Conservation (phyloP, 305 asterid species). For the Rubia balearica region DNA sequence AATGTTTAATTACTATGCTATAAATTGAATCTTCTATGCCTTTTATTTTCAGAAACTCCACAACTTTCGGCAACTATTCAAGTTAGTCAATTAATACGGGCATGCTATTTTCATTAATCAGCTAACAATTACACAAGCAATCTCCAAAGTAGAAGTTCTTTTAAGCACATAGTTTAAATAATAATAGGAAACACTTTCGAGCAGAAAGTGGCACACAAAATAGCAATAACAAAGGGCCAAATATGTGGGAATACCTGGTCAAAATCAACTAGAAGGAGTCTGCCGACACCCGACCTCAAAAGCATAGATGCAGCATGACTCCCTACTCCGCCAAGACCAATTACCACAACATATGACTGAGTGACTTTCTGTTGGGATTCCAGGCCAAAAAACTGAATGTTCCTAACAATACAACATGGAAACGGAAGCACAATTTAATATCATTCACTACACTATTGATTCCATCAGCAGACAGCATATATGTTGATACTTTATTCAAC, state of each 20-base stretch:
- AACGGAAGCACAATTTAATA: conserved; percentile 2
- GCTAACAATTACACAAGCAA: background rate
- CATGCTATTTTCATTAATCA: background rate
- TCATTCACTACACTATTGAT: background rate
- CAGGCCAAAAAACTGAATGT: conserved; percentile 88
- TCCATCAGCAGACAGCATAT: conserved; percentile 4
- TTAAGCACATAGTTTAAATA: background rate
- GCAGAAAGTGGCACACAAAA: background rate
- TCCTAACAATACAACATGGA: conserved; percentile 41
- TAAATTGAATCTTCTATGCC: background rate
- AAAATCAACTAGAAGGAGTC: conserved; percentile 91
- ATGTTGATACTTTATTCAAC: background rate
- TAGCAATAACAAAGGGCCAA: background rate
- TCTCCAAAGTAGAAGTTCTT: background rate
- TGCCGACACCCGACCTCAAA: conserved; percentile 90
- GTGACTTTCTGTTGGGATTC: conserved; percentile 75
- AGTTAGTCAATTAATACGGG: background rate
- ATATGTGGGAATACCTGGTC: conserved; percentile 55
- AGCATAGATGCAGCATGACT: conserved; percentile 99
- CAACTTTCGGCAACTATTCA: background rate
- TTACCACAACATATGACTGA: conserved; percentile 78
- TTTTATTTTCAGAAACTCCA: background rate
- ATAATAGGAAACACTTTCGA: background rate
- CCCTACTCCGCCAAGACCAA: conserved; percentile 99
- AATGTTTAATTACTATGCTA: background rate